Evolutionary conservation across 805 yeast genomes (phyloP).

Genomic region (Candida tallmaniae): DNA sequence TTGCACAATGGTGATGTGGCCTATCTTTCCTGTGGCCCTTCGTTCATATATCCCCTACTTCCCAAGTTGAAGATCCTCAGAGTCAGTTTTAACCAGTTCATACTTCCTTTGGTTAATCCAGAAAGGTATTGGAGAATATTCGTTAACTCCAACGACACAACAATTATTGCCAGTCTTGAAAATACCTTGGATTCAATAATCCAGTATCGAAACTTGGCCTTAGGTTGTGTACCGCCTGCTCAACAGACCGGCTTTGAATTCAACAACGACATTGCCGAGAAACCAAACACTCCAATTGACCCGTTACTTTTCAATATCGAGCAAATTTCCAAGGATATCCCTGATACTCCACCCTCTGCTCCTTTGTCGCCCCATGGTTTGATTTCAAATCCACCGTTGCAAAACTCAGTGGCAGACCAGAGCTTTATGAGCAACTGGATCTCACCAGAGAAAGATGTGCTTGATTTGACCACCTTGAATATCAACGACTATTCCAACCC

Average conservation of each 20-base stretch:
- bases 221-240: constrained; percentile 8
- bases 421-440: no score
- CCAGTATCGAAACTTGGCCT: constrained; percentile 33
- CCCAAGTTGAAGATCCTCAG: constrained; percentile 59
- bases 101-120: constrained; percentile 68
- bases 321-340: constrained; percentile 25
- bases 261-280: background rate
- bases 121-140: constrained; percentile 67
- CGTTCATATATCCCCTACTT: constrained; percentile 68
- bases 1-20: constrained; percentile 54
- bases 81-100: constrained; percentile 43
- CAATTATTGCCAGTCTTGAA: constrained; percentile 25
- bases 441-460: background rate
- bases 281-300: constrained; percentile 1
- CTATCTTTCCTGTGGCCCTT: constrained; percentile 60
- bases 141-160: constrained; percentile 27
- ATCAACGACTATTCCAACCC: constrained; percentile 1
- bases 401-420: no score
- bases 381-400: no score
- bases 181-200: constrained; percentile 37
- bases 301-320: constrained; percentile 11
- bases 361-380: constrained; percentile 32
- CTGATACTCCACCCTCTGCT: constrained; percentile 42
- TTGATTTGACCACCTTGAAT: no score
- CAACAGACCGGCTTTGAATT: background rate